These are phyloP conservation scores for Botrytis tulipae DNA, from an alignment of 2,329 filamentous ascomycete species.

Conservation along the genomic window DNA sequence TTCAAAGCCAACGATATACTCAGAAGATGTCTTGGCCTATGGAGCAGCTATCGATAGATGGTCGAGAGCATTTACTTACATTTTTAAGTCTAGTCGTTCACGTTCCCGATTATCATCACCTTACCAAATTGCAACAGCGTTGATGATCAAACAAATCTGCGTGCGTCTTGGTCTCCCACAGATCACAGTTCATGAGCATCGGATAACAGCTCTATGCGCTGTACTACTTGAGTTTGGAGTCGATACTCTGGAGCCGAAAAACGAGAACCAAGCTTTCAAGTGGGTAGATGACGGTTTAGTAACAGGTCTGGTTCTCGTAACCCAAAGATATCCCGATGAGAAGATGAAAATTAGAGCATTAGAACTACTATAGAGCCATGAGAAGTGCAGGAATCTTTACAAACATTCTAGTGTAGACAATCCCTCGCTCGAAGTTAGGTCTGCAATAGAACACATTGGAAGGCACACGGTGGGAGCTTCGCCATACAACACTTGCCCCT, in stretches of 20 bases:
- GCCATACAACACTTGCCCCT: not conserved
- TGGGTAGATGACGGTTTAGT: not conserved
- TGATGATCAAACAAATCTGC: not conserved
- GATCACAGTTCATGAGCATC: not conserved
- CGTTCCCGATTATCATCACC: not conserved
- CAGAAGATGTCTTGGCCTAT: not conserved
- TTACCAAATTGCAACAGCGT: not conserved
- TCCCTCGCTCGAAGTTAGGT: not conserved
- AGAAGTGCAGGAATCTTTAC: not conserved
- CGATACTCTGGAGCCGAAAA: not conserved
- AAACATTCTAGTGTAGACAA: not conserved
- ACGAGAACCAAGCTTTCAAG: not conserved
- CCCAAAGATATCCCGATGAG: not conserved
- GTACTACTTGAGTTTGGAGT: not conserved
- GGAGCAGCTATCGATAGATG: not conserved
- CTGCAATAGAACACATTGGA: no score
- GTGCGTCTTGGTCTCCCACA: not conserved
- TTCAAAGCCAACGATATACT: not conserved
- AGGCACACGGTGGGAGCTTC: not conserved
- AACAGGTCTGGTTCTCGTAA: not conserved
- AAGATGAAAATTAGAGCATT: not conserved
- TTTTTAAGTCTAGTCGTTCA: not conserved
- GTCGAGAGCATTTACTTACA: not conserved
- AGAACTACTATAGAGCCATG: not conserved
- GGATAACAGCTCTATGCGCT: not conserved